Conservation (phyloP, 1,284 basidiomycete species). For the Thelephora terrestris region DNA sequence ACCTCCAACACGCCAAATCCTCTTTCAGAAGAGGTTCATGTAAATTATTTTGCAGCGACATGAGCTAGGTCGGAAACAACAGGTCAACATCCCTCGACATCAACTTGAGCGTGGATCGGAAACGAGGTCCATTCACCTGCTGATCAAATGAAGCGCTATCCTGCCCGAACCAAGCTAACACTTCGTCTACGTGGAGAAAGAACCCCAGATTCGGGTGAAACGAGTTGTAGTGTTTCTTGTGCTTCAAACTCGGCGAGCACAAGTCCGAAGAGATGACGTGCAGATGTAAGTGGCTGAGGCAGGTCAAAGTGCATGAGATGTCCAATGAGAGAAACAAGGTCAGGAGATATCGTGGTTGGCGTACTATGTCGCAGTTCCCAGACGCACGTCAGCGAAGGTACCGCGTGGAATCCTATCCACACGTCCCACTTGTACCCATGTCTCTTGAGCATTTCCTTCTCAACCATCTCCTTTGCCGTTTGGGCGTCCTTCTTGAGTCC, state of each 20-base stretch:
- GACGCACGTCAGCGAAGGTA: conserved; percentile 67
- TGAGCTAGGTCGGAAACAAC: conserved; percentile 31
- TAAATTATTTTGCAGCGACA: conserved; percentile 34
- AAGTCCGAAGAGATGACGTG: conserved; percentile 86
- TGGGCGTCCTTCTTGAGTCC: conserved; percentile 49
- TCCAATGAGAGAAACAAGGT: not conserved
- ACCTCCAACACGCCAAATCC: conserved; percentile 60
- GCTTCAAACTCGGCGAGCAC: conserved; percentile 66
- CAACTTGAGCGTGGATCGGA: not conserved
- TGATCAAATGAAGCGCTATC: conserved; percentile 37
- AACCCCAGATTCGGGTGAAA: conserved; percentile 86
- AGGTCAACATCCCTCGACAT: not conserved
- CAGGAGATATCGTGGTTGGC: conserved; percentile 6
- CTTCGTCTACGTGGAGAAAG: conserved; percentile 72
- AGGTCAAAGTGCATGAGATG: not conserved
- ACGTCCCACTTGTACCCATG: conserved; percentile 78
- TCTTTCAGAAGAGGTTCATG: conserved; percentile 65
- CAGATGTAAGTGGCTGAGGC: conserved; percentile 68
- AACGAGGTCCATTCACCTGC: conserved; percentile 26
- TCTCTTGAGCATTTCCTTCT: conserved; percentile 71
- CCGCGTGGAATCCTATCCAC: conserved; percentile 80
- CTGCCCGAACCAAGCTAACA: conserved; percentile 69
- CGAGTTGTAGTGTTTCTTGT: conserved; percentile 92
- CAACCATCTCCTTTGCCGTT: conserved; percentile 48
- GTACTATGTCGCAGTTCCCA: conserved; percentile 1